phyloP scores from a whole-genome alignment of 2,329 filamentous ascomycete species.

The Verticillium nonalfalfae region DNA sequence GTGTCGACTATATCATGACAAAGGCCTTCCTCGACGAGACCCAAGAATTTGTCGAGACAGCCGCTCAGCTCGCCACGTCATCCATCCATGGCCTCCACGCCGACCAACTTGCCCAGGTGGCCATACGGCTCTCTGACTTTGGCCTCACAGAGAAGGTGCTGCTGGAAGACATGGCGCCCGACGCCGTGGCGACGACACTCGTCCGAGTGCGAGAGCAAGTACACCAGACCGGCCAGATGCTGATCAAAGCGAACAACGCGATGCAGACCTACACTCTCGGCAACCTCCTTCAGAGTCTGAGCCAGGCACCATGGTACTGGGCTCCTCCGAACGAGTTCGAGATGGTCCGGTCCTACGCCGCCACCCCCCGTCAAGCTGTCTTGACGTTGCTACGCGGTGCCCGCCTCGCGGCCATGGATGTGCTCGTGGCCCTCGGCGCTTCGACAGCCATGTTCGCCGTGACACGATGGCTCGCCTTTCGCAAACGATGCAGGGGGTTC shows the following conservation, averaged over 20 bases:
- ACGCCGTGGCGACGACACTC: neutral
- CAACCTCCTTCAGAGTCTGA: neutral
- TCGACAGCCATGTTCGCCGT: neutral
- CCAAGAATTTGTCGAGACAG: constrained; percentile 8
- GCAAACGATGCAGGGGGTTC: neutral
- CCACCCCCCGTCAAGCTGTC: neutral
- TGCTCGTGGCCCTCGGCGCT: neutral
- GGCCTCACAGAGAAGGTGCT: neutral
- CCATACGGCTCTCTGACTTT: neutral
- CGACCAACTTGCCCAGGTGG: neutral
- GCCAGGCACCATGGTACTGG: neutral
- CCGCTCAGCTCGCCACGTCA: neutral
- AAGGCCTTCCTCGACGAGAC: constrained; percentile 18
- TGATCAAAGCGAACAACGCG: neutral
- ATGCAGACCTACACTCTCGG: neutral
- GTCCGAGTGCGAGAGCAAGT: neutral
- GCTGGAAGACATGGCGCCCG: neutral
- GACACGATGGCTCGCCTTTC: neutral
- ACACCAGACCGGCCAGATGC: neutral
- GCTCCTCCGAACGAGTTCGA: neutral
- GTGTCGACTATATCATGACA: constrained; percentile 15
- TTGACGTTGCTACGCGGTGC: neutral
- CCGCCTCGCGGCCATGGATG: neutral
- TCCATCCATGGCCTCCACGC: neutral
- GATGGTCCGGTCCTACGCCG: neutral